Percentiles rank a stretch among this genome's conserved stretches.
Evolutionary conservation across 2,329 filamentous ascomycete genomes (phyloP).

Genomic region (Cordyceps sp.): DNA sequence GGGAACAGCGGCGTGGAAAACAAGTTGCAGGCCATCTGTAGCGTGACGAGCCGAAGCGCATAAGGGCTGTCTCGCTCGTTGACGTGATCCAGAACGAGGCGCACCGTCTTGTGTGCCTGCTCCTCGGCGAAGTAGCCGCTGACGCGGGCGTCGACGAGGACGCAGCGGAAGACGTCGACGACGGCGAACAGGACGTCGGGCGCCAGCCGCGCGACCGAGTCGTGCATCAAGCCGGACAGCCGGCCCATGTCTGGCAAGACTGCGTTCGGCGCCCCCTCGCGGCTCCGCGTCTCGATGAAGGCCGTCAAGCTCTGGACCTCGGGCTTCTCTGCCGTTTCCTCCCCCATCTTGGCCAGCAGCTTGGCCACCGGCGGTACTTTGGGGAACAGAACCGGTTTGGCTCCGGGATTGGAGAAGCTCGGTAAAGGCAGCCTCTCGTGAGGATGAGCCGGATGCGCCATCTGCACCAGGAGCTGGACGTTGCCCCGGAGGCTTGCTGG

Average conservation of each 20-base stretch:
- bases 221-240: slow-evolving; percentile 45
- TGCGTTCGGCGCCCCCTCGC: slow-evolving; percentile 43
- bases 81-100: slow-evolving; percentile 42
- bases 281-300: slow-evolving; percentile 51
- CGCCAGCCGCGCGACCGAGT: slow-evolving; percentile 37
- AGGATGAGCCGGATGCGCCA: slow-evolving; percentile 59
- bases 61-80: slow-evolving; percentile 48
- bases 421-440: slow-evolving; percentile 59
- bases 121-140: slow-evolving; percentile 76
- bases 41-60: slow-evolving; percentile 62
- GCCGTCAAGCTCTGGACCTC: slow-evolving; percentile 47
- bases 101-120: slow-evolving; percentile 42
- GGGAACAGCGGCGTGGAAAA: slow-evolving; percentile 62
- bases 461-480: slow-evolving; percentile 55
- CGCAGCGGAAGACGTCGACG: slow-evolving; percentile 69
- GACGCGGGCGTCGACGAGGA: slow-evolving; percentile 61
- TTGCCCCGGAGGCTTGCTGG: slow-evolving; percentile 51
- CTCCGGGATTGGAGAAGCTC: slow-evolving; percentile 45
- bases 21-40: slow-evolving; percentile 74
- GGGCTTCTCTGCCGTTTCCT: slow-evolving; percentile 32
- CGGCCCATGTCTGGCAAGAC: slow-evolving; percentile 52
- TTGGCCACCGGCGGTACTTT: slow-evolving; percentile 76
- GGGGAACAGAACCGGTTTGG: slow-evolving; percentile 53
- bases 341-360: slow-evolving; percentile 61
- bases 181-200: slow-evolving; percentile 57